Evolutionary conservation across 2,329 filamentous ascomycete species (phyloP), one percentile per base, ranked within the genome.

Genomic region (Neoscytalidium dimidiatum): DNA sequence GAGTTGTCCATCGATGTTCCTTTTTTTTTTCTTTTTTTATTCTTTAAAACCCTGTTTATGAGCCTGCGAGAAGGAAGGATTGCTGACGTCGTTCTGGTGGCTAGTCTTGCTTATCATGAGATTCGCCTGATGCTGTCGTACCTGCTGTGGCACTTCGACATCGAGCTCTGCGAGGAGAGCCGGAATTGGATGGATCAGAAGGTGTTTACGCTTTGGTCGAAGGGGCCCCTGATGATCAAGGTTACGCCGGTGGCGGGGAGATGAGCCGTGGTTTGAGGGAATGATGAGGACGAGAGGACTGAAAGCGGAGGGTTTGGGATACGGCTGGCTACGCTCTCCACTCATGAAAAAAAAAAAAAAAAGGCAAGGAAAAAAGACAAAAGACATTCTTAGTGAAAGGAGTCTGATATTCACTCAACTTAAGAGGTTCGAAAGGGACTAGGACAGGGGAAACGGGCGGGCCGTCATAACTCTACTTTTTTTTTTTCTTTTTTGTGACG

Each of bases 131-230:
- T 62, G 14, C 23, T 62, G 31, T 28, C 60, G 19, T 38, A 51
- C n/a, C 26, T 62, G 46, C 1, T 62, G 14, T 78, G 72, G 64
- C 69, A 74, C 31, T 81, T 80, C 38, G 79, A 81, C 43, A 48
- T 81, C 2, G 70, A 75, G 23, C 71, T 80, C 4, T 70, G 67
- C 13, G 65, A 72, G 0, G 75, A 78, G 61, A 75, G 73, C 66
- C 65, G 69, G 13, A 58, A 72, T 19, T 75, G 72, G 75, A 3
- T 33, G 23, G 66, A 75, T 1, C 79, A 81, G 67, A 62, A 70
- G 5, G 71, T 69, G 0, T 80, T 70, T 44, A 70, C 70, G 3
- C 65, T 80, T 7, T 81, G 79, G 79, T 69, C 75, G 64, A 78
- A 79, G 64, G 66, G 67, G 21, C 63, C 68, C 19, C 57, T 79